Conservation (phyloP, 305 asterid genomes). For the Rubia tinctorum region DNA sequence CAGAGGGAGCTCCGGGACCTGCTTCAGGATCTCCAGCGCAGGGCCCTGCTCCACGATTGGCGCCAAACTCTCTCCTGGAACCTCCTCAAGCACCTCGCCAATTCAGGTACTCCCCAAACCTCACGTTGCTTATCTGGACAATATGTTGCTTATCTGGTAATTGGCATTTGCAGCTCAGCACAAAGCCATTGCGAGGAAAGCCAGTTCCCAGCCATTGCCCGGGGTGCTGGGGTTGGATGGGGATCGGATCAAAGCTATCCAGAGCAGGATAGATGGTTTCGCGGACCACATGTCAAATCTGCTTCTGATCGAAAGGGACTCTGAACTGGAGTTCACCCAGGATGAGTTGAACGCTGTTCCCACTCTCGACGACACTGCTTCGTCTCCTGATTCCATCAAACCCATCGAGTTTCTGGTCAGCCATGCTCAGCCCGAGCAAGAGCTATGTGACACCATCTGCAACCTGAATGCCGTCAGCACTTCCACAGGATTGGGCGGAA, state of each 20-base stretch:
- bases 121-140: too few relatives aligned
- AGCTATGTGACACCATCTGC: conserved; percentile 95
- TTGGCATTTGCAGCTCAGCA: conserved; percentile 68
- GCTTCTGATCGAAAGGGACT: conserved; percentile 84
- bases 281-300: conserved; percentile 65
- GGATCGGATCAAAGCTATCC: conserved; percentile 66
- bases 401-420: conserved; percentile 90
- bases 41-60: conserved; percentile 62
- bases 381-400: conserved; percentile 43
- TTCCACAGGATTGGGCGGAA: conserved; percentile 90
- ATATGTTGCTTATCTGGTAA: too few relatives aligned
- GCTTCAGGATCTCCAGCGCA: conserved; percentile 61
- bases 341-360: conserved; percentile 94
- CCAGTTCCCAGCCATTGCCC: conserved; percentile 39
- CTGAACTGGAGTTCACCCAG: conserved; percentile 90
- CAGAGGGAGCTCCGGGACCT: conserved; percentile 92
- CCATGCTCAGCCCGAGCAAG: conserved; percentile 92
- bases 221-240: conserved; percentile 71
- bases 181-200: conserved; percentile 84
- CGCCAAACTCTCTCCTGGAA: conserved; percentile 84
- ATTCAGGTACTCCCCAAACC: conserved; percentile 48
- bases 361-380: conserved; percentile 55
- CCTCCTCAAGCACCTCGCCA: conserved; percentile 79
- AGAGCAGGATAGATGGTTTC: conserved; percentile 65
- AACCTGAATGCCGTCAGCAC: conserved; percentile 90